Conservation (phyloP, 1,139 yeast species). For the Suhomyces bokatorum region DNA sequence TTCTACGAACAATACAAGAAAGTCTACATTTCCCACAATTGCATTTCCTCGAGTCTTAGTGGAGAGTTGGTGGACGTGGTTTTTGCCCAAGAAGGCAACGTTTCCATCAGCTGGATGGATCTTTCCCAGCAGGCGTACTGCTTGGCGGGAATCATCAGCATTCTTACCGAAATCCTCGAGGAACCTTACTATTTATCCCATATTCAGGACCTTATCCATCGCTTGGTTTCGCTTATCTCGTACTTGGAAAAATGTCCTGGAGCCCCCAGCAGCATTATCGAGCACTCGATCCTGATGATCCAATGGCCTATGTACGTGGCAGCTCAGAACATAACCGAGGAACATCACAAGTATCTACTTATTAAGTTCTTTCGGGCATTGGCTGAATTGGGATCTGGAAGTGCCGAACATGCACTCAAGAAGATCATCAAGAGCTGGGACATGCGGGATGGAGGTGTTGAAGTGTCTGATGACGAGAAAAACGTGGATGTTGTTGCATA, state of each 20-base stretch:
- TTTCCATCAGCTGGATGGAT: constrained; percentile 45
- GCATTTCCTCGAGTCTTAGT: constrained; percentile 18
- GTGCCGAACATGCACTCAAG: constrained; percentile 23
- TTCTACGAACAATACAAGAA: constrained; percentile 29
- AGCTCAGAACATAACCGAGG: constrained; percentile 53
- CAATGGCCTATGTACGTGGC: constrained; percentile 68
- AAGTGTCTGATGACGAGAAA: constrained; percentile 19
- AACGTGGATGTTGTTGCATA: constrained; percentile 18
- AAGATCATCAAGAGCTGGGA: constrained; percentile 22
- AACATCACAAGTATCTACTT: constrained; percentile 46
- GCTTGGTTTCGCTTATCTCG: constrained; percentile 27
- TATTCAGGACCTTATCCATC: constrained; percentile 32
- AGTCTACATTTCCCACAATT: constrained; percentile 26
- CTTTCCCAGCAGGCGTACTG: constrained; percentile 40
- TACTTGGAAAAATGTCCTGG: constrained; percentile 28
- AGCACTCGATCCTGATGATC: constrained; percentile 45
- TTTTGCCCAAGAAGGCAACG: constrained; percentile 14
- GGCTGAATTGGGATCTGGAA: constrained; percentile 25
- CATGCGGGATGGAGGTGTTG: constrained; percentile 19
- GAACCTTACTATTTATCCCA: constrained; percentile 37
- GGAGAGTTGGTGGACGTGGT: constrained; percentile 26
- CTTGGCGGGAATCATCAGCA: constrained; percentile 35
- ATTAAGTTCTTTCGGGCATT: constrained; percentile 42
- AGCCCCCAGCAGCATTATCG: constrained; percentile 24
- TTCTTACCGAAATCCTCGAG: constrained; percentile 35